These are phyloP conservation scores for Colletotrichum aenigma DNA, from an alignment of 2,329 filamentous ascomycete genomes.

Conservation along the genomic window DNA sequence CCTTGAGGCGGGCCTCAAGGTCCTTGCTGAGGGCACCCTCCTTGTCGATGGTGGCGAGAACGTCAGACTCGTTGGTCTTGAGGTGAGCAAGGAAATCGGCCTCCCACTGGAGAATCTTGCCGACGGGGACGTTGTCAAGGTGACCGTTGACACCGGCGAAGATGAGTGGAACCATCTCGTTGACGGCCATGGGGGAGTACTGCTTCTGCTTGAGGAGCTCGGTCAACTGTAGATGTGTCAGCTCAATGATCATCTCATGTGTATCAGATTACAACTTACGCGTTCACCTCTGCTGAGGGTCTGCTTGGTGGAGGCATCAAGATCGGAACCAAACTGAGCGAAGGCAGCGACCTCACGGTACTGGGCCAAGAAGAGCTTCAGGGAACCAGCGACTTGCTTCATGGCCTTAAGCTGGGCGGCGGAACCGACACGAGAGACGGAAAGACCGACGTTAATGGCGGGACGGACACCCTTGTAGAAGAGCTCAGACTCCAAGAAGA, in stretches of 20 bases:
- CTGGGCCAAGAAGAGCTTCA: conserved; percentile 99
- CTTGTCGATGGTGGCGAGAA: conserved; percentile 88
- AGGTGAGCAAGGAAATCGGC: conserved; percentile 91
- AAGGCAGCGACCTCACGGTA: conserved; percentile 99
- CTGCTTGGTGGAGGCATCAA: conserved; percentile 99
- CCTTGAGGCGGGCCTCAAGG: conserved; percentile 80
- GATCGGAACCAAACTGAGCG: conserved; percentile 99
- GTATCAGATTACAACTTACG: conserved; percentile 58
- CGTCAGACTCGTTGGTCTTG: conserved; percentile 85
- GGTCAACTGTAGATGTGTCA: conserved; percentile 64
- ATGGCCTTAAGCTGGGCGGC: conserved; percentile 99
- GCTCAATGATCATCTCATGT: background rate
- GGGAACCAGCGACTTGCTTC: conserved; percentile 99
- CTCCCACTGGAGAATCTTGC: conserved; percentile 94
- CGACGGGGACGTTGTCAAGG: conserved; percentile 87
- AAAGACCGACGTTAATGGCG: conserved; percentile 99
- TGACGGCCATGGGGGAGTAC: conserved; percentile 97
- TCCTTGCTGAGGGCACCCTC: conserved; percentile 97
- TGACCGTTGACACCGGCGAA: conserved; percentile 98
- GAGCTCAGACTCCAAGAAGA: conserved; percentile 98
- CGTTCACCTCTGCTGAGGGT: conserved; percentile 98
- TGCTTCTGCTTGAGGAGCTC: conserved; percentile 99
- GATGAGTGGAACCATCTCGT: conserved; percentile 99
- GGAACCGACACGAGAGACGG: conserved; percentile 99
- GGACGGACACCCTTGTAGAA: conserved; percentile 99